Evolutionary conservation across 768 basidiomycete genomes (phyloP).

Genomic region (Panellus pusillus): DNA sequence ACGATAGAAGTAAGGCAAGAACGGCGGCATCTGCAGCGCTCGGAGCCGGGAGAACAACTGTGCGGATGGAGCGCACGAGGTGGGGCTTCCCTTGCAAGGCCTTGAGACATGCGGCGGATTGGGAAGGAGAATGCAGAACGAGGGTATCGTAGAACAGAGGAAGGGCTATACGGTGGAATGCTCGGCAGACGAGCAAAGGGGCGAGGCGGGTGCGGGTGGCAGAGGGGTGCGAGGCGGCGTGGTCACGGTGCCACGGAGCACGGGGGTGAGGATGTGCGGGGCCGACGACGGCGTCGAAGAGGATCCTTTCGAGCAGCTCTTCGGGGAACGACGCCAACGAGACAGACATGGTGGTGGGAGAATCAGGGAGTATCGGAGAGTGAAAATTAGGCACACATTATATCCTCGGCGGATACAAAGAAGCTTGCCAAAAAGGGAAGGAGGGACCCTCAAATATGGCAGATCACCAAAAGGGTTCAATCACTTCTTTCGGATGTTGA

Average conservation of each 20-base stretch:
- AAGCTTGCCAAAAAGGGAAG: too few relatives aligned
- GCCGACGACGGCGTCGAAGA: slow-evolving; percentile 31
- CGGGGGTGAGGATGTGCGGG: slow-evolving; percentile 22
- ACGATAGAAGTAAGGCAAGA: slow-evolving; percentile 26
- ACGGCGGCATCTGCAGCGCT: slow-evolving; percentile 42
- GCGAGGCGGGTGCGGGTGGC: slow-evolving; percentile 30
- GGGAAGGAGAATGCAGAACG: slow-evolving; percentile 39
- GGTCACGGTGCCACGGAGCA: slow-evolving; percentile 25
- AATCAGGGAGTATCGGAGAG: too few relatives aligned
- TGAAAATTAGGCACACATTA: too few relatives aligned
- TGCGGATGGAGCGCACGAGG: slow-evolving; percentile 42
- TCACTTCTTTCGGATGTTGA: too few relatives aligned
- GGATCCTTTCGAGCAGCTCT: slow-evolving; percentile 48
- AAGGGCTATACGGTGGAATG: slow-evolving; percentile 55
- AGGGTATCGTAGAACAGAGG: slow-evolving; percentile 60
- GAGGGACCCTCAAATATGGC: too few relatives aligned
- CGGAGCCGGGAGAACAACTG: slow-evolving; percentile 41
- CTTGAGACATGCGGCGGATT: slow-evolving; percentile 39
- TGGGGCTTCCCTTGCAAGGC: slow-evolving; percentile 38
- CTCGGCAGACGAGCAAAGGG: slow-evolving; percentile 50
- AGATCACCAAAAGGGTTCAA: too few relatives aligned
- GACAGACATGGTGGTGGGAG: slow-evolving; percentile 1
- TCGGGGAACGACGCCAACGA: slow-evolving; percentile 25
- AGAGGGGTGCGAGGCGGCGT: slow-evolving; percentile 8
- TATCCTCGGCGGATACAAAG: too few relatives aligned